phyloP scores from a whole-genome alignment of 805 yeast species.

The Yarrowia bubula region DNA sequence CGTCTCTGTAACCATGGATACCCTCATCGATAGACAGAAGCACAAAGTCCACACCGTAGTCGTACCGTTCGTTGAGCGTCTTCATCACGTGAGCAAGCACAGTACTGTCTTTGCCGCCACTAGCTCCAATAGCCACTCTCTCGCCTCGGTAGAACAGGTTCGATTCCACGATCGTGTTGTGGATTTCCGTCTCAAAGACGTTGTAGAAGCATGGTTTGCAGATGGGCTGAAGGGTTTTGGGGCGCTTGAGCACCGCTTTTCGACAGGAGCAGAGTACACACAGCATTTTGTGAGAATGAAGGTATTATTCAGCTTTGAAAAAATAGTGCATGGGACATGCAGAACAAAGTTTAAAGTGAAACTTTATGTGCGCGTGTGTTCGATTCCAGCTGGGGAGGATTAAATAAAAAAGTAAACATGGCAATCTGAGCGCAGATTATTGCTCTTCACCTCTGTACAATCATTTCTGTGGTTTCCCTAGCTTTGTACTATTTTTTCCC shows the following conservation, averaged over 20 bases:
- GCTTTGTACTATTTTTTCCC: neutral
- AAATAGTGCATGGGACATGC: neutral
- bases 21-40: conserved; percentile 93
- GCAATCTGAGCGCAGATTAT: too few relatives aligned
- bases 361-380: neutral
- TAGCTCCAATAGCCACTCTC: conserved; percentile 93
- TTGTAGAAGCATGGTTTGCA: conserved; percentile 88
- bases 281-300: conserved; percentile 34
- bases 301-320: neutral
- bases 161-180: conserved; percentile 74
- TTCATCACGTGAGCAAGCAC: conserved; percentile 87
- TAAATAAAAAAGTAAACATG: too few relatives aligned
- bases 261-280: conserved; percentile 84
- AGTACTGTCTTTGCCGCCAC: conserved; percentile 98
- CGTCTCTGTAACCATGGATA: conserved; percentile 94
- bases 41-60: conserved; percentile 83
- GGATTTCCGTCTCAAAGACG: conserved; percentile 94
- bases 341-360: neutral
- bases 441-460: too few relatives aligned
- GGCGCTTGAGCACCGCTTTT: conserved; percentile 85
- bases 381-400: neutral
- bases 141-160: conserved; percentile 78
- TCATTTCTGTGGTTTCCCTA: too few relatives aligned
- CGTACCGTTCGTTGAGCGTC: conserved; percentile 79
- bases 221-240: conserved; percentile 83